Conservation (phyloP, 495 filamentous ascomycete species). For the Lophiotrema nucula region DNA sequence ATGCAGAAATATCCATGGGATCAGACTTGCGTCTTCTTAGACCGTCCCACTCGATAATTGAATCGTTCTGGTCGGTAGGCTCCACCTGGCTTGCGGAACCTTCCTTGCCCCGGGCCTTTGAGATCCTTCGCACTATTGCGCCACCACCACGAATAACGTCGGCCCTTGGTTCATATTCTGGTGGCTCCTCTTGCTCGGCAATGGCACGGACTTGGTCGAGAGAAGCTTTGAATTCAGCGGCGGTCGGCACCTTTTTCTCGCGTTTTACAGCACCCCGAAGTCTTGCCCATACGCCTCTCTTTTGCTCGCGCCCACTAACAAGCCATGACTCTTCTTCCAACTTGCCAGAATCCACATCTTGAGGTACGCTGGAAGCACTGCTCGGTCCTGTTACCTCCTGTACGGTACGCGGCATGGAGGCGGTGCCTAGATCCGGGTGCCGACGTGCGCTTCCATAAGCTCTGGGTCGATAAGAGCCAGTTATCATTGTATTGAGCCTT, state of each 20-base stretch:
- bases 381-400: too few relatives aligned
- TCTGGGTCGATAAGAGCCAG: too few relatives aligned
- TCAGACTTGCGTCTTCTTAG: constrained; percentile 80
- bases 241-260: constrained; percentile 92
- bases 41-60: constrained; percentile 93
- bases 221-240: constrained; percentile 88
- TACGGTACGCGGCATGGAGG: too few relatives aligned
- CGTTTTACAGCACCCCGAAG: too few relatives aligned
- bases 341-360: too few relatives aligned
- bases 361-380: too few relatives aligned
- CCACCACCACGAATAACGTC: constrained; percentile 92
- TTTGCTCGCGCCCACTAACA: too few relatives aligned
- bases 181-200: constrained; percentile 88
- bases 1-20: constrained; percentile 65
- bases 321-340: too few relatives aligned
- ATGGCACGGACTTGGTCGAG: constrained; percentile 93
- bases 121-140: constrained; percentile 83
- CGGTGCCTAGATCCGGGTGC: too few relatives aligned
- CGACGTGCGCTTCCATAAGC: too few relatives aligned
- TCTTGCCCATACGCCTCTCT: too few relatives aligned
- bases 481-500: too few relatives aligned
- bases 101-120: constrained; percentile 67
- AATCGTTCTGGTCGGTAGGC: constrained; percentile 71
- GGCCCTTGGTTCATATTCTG: constrained; percentile 91
- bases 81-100: constrained; percentile 77